Percentiles rank a stretch among this genome's conserved stretches.
Evolutionary conservation across 2,329 filamentous ascomycete genomes (phyloP).

Genomic region (Torrubiella hemipterigena): DNA sequence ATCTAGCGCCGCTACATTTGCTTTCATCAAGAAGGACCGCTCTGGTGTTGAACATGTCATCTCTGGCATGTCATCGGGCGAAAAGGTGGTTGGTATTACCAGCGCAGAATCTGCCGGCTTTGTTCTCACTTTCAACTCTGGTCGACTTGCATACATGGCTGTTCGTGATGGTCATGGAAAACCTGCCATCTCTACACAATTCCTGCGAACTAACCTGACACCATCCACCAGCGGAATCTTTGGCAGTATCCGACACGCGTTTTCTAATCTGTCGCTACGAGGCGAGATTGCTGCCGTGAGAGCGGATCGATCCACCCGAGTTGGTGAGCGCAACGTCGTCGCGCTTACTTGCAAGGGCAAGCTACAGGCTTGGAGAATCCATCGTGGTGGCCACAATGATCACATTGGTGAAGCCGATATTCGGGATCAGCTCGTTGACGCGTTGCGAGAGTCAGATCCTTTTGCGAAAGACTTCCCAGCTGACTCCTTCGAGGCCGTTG

Average conservation of each 20-base stretch:
- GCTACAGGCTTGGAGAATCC: conserved; percentile 78
- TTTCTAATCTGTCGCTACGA: conserved; percentile 57
- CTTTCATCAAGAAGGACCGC: conserved; percentile 70
- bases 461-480: conserved; percentile 34
- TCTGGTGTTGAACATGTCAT: conserved; percentile 68
- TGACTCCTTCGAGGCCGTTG: conserved; percentile 60
- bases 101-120: conserved; percentile 81
- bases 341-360: conserved; percentile 66
- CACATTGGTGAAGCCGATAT: conserved; percentile 61
- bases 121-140: conserved; percentile 72
- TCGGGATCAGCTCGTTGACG: conserved; percentile 48
- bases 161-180: conserved; percentile 80
- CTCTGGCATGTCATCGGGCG: conserved; percentile 63
- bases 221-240: conserved; percentile 56
- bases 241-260: conserved; percentile 65
- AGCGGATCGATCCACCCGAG: conserved; percentile 56
- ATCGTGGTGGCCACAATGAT: conserved; percentile 74
- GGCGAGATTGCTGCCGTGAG: conserved; percentile 73
- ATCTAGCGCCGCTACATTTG: conserved; percentile 73
- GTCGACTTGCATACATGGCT: conserved; percentile 75
- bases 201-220: conserved; percentile 52
- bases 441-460: conserved; percentile 44
- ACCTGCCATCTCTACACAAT: conserved; percentile 66
- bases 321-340: conserved; percentile 77
- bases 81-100: conserved; percentile 64